phyloP scores from a whole-genome alignment of 371 early-diverging fungal genomes.

The Batkoa obscura region DNA sequence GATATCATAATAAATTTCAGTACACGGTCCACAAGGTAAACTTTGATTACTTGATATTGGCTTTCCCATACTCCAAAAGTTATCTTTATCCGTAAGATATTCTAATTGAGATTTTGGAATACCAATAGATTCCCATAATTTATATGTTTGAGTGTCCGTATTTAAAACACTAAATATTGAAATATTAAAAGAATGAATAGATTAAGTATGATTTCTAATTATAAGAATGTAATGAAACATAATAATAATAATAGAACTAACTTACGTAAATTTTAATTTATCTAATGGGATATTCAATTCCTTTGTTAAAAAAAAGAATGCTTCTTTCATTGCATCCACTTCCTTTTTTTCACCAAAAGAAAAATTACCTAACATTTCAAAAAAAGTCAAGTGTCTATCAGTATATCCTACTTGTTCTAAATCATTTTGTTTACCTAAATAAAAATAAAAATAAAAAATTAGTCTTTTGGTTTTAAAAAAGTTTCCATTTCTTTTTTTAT shows the following conservation, averaged over 20 bases:
- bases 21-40: constrained; percentile 54
- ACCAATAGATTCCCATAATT: constrained; percentile 41
- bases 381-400: constrained; percentile 62
- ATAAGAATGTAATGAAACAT: background rate
- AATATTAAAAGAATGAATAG: no score
- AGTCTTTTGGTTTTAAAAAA: constrained; percentile 11
- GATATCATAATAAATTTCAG: constrained; percentile 69
- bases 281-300: constrained; percentile 33
- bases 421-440: constrained; percentile 73
- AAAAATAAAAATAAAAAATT: no score
- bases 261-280: constrained; percentile 44
- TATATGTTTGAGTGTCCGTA: constrained; percentile 37
- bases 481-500: no score
- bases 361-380: constrained; percentile 73
- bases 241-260: background rate
- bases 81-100: constrained; percentile 36
- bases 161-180: constrained; percentile 27
- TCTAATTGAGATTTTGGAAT: constrained; percentile 37
- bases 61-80: constrained; percentile 73
- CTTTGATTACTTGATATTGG: constrained; percentile 19
- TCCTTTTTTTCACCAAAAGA: constrained; percentile 51
- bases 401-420: constrained; percentile 62
- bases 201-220: no score
- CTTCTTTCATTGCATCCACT: constrained; percentile 33
- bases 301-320: constrained; percentile 49